These are phyloP conservation scores for Fraxinus quadrangulata DNA, from an alignment of 257 asterid genomes.

Conservation along the genomic window DNA sequence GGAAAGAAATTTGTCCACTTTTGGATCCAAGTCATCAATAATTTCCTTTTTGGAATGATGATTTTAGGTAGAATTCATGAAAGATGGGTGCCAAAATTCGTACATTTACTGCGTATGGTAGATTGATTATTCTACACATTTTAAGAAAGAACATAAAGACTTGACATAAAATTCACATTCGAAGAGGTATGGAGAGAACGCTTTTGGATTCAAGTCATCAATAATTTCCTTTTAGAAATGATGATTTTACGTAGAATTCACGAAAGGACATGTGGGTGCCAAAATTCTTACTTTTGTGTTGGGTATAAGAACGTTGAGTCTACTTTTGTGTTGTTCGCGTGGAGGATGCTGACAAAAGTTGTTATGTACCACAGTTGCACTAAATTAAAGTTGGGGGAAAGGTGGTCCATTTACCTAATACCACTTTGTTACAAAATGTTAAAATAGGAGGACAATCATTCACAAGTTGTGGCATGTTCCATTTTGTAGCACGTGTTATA, in stretches of 20 bases:
- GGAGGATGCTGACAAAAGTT: not conserved
- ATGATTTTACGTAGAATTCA: not conserved
- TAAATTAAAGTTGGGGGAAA: conserved; percentile 9
- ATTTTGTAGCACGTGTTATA: too few species aligned
- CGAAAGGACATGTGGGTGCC: conserved; percentile 2
- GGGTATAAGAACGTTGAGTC: conserved; percentile 24
- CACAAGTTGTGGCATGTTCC: not conserved
- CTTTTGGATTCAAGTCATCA: conserved; percentile 23
- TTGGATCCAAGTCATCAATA: conserved; percentile 24
- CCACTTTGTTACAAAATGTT: not conserved
- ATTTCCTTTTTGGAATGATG: not conserved
- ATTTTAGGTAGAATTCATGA: not conserved
- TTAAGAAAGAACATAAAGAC: not conserved
- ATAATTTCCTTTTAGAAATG: not conserved
- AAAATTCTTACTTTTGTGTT: conserved; percentile 25
- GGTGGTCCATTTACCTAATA: not conserved
- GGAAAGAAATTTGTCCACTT: too few species aligned
- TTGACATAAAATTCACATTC: not conserved
- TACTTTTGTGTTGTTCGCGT: conserved; percentile 34
- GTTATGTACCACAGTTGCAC: conserved; percentile 29
- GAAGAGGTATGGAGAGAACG: not conserved
- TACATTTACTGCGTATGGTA: too few species aligned
- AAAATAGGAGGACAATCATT: not conserved
- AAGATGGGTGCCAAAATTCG: not conserved
- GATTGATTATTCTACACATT: not conserved